Conservation (phyloP, 768 basidiomycete species). For the Mycena sanguinolenta region DNA sequence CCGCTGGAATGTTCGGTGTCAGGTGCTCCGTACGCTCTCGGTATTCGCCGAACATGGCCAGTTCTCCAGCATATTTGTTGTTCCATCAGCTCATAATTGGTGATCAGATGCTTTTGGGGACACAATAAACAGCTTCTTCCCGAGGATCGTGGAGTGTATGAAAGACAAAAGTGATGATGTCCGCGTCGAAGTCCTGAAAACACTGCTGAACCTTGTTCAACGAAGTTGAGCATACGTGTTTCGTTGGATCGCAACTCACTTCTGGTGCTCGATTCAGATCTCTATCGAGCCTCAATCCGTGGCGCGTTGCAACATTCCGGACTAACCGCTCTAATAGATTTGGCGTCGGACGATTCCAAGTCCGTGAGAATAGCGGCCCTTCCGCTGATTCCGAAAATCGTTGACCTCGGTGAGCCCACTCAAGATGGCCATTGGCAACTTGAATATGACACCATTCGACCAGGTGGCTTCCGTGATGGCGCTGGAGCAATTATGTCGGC, state of each 20-base stretch:
- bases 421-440: neutral
- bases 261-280: no score
- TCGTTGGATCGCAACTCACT: no score
- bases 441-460: neutral
- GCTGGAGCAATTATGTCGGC: neutral
- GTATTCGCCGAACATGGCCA: constrained; percentile 12
- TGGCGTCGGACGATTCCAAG: neutral
- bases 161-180: constrained; percentile 5
- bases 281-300: no score
- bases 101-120: constrained; percentile 11
- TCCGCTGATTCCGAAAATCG: constrained; percentile 13
- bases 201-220: no score
- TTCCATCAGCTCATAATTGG: neutral
- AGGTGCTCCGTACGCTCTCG: neutral
- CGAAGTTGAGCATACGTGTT: no score
- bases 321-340: neutral
- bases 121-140: no score
- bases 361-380: constrained; percentile 10
- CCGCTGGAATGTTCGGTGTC: neutral
- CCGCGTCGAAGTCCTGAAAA: neutral
- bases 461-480: neutral
- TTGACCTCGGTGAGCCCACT: constrained; percentile 12
- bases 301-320: no score
- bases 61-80: neutral
- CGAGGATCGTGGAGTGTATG: constrained; percentile 8